A percentile compares a stretch with the other conserved stretches of the same genome.
Evolutionary conservation across 768 basidiomycete species (phyloP).

Genomic region (Clathrus columnatus): DNA sequence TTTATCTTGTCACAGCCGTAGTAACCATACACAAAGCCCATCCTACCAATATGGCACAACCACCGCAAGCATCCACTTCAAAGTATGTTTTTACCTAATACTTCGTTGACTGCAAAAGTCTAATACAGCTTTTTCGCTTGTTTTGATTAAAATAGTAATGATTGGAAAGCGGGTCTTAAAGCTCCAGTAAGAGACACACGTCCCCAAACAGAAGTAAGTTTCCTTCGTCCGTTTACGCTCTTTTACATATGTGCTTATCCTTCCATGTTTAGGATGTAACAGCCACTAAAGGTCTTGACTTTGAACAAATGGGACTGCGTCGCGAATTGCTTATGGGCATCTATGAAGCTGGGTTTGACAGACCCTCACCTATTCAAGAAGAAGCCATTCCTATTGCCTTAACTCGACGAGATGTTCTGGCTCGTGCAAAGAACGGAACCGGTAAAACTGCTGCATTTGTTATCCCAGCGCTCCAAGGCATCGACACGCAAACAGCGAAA

Average conservation of each 20-base stretch:
- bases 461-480: slow-evolving; percentile 90
- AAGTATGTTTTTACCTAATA: neutral
- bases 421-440: slow-evolving; percentile 93
- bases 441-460: slow-evolving; percentile 99
- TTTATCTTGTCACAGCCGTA: neutral
- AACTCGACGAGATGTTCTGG: slow-evolving; percentile 87
- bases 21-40: neutral
- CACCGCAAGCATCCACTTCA: slow-evolving; percentile 11
- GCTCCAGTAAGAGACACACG: slow-evolving; percentile 85
- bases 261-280: slow-evolving; percentile 60
- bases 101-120: neutral
- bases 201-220: slow-evolving; percentile 76
- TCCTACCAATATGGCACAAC: slow-evolving; percentile 3
- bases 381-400: slow-evolving; percentile 95
- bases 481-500: slow-evolving; percentile 75
- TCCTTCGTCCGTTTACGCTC: neutral
- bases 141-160: slow-evolving; percentile 1
- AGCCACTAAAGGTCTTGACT: slow-evolving; percentile 87
- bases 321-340: slow-evolving; percentile 99
- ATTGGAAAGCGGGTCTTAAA: slow-evolving; percentile 72
- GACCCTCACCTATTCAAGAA: slow-evolving; percentile 97
- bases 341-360: slow-evolving; percentile 96
- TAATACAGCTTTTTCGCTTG: neutral
- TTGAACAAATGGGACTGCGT: slow-evolving; percentile 87
- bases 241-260: neutral